Base-by-base conservation (phyloP, 495 filamentous ascomycete species). In the Aspergillus coremiiformis region DNA sequence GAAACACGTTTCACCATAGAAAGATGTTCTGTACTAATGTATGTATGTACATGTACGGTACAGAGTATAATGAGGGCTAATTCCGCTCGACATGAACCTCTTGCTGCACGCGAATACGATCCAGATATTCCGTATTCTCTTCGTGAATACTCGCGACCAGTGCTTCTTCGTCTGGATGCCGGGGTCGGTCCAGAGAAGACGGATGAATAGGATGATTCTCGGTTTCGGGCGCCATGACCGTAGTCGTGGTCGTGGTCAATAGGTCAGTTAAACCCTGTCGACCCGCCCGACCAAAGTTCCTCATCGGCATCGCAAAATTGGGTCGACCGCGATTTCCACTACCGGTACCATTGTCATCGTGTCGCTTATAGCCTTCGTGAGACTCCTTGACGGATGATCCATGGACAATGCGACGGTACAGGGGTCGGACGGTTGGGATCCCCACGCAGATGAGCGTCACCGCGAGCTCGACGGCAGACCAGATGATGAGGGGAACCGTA, bases 371-470 rank as follows among this genome's bases (percentile, higher is more conserved):
- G 27, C 42, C 33, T 6, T 39, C 39, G 4, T 55, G 44, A 0
- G 59, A 61, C 20, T 41, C 50, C 17, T 53, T 49, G 7, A 41
- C 30, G n/a, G 37, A 49, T 2, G 59, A 55, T 9, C 59, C 55
- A 15, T 58, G 49, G 5, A 58, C 48, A 15, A 61, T 51, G 32
- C 15, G 11, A 11, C 55, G 59, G 32, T 56, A 61, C 14, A 61
- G 52, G 4, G 59, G 59, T 10, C 55, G 58, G 27, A 61, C 32
- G 14, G 54, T 57, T 1, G 58, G 58, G 8, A 61, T 58, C 14
- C 59, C 59, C 22, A 58, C 48, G 33, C 59, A 61, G 52, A 61
- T 58, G 6, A 61, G 47, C 17, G 59, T 61, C 9, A 61, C 52
- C 6, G 55, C 55, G 1, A 61, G 45, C 30, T 61, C 59, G 14